A percentile compares a stretch with the other conserved stretches of the same genome.
Evolutionary conservation across 1,139 yeast species (phyloP).

Genomic region (Candida tetrigidarum): DNA sequence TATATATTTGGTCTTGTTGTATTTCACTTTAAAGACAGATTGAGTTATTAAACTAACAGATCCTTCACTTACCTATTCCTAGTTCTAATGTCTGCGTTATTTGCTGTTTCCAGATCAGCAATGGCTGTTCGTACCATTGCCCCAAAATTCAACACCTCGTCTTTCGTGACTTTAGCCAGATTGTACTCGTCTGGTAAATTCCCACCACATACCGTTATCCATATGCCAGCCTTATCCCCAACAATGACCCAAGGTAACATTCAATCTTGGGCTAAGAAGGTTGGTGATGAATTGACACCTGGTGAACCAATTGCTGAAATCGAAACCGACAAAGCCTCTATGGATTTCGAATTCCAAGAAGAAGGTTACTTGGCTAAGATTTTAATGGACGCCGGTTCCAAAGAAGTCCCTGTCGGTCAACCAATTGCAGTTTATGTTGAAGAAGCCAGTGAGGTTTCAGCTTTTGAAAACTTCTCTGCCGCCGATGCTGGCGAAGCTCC

Average conservation of each 20-base stretch:
- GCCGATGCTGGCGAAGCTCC: conserved; percentile 77
- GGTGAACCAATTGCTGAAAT: conserved; percentile 97
- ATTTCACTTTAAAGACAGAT: background rate
- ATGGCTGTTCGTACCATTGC: conserved; percentile 28
- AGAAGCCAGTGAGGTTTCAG: conserved; percentile 80
- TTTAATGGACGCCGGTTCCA: conserved; percentile 81
- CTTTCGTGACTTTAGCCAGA: conserved; percentile 37
- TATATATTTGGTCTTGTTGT: background rate
- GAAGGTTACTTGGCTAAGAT: conserved; percentile 96
- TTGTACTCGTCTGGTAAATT: conserved; percentile 52
- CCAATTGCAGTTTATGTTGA: conserved; percentile 98
- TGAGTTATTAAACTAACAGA: background rate
- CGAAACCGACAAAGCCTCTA: conserved; percentile 98
- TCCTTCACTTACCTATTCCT: conserved; percentile 2
- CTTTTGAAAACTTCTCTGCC: conserved; percentile 82
- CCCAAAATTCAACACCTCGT: conserved; percentile 21
- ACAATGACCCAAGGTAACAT: conserved; percentile 97
- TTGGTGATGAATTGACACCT: conserved; percentile 84
- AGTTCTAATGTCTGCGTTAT: conserved; percentile 35
- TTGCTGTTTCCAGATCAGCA: conserved; percentile 36
- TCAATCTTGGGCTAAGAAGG: conserved; percentile 85
- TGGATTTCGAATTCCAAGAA: conserved; percentile 99
- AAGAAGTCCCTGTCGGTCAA: conserved; percentile 90
- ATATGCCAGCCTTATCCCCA: conserved; percentile 95
- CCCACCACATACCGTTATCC: conserved; percentile 72